These are phyloP conservation scores for Breynia disticha DNA, from an alignment of 441 rosid genomes.

Conservation along the genomic window DNA sequence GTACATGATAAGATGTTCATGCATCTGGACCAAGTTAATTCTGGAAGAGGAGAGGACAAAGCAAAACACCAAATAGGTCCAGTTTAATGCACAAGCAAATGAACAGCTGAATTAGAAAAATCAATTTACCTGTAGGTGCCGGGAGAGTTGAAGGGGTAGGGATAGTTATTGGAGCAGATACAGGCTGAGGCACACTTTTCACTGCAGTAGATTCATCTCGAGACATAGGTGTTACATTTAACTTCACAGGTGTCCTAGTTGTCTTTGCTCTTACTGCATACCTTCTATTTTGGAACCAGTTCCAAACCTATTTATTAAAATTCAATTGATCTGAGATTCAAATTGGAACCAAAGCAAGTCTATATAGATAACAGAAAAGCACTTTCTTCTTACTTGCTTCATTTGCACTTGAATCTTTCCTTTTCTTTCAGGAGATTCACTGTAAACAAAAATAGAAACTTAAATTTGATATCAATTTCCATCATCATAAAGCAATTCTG, in stretches of 20 bases:
- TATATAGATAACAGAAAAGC: neutral
- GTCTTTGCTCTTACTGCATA: constrained; percentile 88
- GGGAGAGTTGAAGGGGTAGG: constrained; percentile 37
- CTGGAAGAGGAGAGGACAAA: no score
- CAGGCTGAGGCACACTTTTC: constrained; percentile 54
- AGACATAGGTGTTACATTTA: constrained; percentile 56
- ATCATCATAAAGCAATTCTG: neutral
- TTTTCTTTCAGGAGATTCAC: constrained; percentile 70
- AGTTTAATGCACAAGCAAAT: no score
- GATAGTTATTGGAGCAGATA: constrained; percentile 37
- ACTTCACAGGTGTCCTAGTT: constrained; percentile 70
- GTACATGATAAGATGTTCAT: no score
- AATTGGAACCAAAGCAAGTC: constrained; percentile 4
- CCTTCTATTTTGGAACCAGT: constrained; percentile 98
- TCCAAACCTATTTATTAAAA: constrained; percentile 60
- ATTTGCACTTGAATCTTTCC: constrained; percentile 82
- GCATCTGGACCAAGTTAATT: no score
- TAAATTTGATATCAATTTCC: neutral
- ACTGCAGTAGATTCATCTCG: constrained; percentile 51
- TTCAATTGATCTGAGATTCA: constrained; percentile 3
- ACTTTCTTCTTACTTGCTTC: constrained; percentile 61
- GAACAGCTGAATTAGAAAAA: neutral
- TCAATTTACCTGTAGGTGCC: constrained; percentile 46
- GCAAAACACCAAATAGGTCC: no score
- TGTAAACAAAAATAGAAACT: constrained; percentile 23